phyloP scores from a whole-genome alignment of 441 rosid species.

The Mallotus repandus region DNA sequence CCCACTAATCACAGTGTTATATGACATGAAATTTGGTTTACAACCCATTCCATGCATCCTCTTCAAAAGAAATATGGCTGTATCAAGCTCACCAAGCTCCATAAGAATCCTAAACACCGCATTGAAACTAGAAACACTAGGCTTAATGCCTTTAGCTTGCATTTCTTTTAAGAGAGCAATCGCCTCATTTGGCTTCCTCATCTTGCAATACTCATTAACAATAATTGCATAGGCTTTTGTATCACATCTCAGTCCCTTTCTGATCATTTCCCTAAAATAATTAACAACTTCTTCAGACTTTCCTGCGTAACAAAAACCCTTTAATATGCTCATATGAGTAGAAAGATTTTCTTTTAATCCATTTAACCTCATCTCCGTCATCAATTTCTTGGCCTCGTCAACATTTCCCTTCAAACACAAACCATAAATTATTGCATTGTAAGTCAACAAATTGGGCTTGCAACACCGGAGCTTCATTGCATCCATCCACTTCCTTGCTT shows the following conservation, averaged over 20 bases:
- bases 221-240: conserved; percentile 47
- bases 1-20: conserved; percentile 29
- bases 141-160: conserved; percentile 44
- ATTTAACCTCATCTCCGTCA: conserved; percentile 40
- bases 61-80: conserved; percentile 31
- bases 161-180: conserved; percentile 62
- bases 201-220: conserved; percentile 60
- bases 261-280: conserved; percentile 32
- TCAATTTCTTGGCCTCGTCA: conserved; percentile 36
- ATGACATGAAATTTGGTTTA: conserved; percentile 32
- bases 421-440: conserved; percentile 41
- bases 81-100: conserved; percentile 27
- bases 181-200: conserved; percentile 54
- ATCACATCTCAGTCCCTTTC: conserved; percentile 28
- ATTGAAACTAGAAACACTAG: conserved; percentile 32
- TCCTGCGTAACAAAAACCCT: conserved; percentile 32
- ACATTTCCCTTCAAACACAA: conserved; percentile 40
- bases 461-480: conserved; percentile 66
- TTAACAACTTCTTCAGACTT: conserved; percentile 29
- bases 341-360: conserved; percentile 40
- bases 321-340: conserved; percentile 37
- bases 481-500: conserved; percentile 71
- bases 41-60: conserved; percentile 34
- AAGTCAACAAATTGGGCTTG: conserved; percentile 65
- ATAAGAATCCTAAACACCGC: conserved; percentile 29